These are phyloP conservation scores for Erodium texanum DNA, from an alignment of 441 rosid species.

Conservation along the genomic window DNA sequence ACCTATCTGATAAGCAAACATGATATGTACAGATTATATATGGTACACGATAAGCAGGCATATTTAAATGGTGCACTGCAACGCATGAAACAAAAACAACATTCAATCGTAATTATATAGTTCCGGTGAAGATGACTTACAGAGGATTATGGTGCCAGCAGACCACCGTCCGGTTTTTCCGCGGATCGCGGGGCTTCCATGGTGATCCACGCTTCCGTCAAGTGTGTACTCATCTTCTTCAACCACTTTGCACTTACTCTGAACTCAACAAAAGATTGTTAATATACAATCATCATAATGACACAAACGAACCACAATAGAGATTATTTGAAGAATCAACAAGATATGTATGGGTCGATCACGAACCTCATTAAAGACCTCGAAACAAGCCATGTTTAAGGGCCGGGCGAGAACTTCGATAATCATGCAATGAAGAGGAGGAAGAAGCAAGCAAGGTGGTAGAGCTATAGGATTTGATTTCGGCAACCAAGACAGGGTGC, in stretches of 20 bases:
- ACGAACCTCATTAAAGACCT: conserved; percentile 42
- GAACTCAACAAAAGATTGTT: neutral
- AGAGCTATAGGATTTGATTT: no score
- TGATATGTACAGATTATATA: no score
- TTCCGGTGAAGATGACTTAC: no score
- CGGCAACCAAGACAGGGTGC: neutral
- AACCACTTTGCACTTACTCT: conserved; percentile 33
- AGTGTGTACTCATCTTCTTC: conserved; percentile 26
- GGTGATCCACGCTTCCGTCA: conserved; percentile 67
- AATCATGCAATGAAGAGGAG: neutral
- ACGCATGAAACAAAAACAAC: no score
- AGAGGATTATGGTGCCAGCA: conserved; percentile 65
- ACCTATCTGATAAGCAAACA: no score
- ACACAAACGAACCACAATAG: no score
- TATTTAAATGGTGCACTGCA: no score
- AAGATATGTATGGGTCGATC: neutral
- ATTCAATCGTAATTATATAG: no score
- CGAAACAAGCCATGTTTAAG: conserved; percentile 47
- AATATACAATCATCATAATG: no score
- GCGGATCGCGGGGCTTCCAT: conserved; percentile 61
- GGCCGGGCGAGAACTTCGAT: no score
- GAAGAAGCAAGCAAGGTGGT: neutral
- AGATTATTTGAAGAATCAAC: no score
- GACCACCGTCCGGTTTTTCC: conserved; percentile 60
- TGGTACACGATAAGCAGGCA: no score